phyloP scores from a whole-genome alignment of 352 stramenopile genomes.

The Peronospora belbahrii region DNA sequence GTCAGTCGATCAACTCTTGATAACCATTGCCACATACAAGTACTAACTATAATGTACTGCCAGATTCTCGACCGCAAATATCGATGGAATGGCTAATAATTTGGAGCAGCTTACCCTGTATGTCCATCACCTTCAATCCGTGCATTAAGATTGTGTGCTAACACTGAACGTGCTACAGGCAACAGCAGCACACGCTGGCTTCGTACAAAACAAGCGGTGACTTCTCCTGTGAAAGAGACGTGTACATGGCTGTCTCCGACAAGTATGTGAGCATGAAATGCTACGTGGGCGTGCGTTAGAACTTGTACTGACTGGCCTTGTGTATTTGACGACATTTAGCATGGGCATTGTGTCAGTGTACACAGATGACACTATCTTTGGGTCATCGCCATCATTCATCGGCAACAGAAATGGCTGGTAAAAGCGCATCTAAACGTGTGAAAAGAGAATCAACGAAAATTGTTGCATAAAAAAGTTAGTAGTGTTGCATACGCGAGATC shows the following conservation, averaged over 20 bases:
- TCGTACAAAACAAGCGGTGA: slow-evolving; percentile 71
- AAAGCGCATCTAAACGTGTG: slow-evolving; percentile 3
- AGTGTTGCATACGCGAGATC: slow-evolving; percentile 46
- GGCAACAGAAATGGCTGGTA: slow-evolving; percentile 3
- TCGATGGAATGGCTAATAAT: slow-evolving; percentile 17
- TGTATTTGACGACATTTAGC: slow-evolving; percentile 18
- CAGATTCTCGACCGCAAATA: slow-evolving; percentile 35
- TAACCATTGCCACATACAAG: neutral
- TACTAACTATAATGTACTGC: neutral
- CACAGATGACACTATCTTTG: slow-evolving; percentile 22
- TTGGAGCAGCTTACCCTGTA: slow-evolving; percentile 35
- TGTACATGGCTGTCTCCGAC: slow-evolving; percentile 61
- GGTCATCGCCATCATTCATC: slow-evolving; percentile 14
- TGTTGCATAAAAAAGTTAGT: neutral
- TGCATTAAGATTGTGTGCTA: neutral
- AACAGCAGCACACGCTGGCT: slow-evolving; percentile 13
- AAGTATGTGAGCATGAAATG: slow-evolving; percentile 34
- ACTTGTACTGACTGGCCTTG: slow-evolving; percentile 4
- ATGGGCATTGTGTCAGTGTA: slow-evolving; percentile 52
- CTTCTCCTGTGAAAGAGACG: slow-evolving; percentile 45
- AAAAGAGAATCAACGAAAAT: slow-evolving; percentile 3
- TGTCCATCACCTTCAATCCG: slow-evolving; percentile 1
- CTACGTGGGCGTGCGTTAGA: neutral
- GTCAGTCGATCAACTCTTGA: no score
- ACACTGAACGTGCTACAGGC: slow-evolving; percentile 5